A percentile compares a stretch with the other conserved stretches of the same genome.
phyloP scores from a whole-genome alignment of 148 eudicot genomes.

The Amaranthus palmeri region DNA sequence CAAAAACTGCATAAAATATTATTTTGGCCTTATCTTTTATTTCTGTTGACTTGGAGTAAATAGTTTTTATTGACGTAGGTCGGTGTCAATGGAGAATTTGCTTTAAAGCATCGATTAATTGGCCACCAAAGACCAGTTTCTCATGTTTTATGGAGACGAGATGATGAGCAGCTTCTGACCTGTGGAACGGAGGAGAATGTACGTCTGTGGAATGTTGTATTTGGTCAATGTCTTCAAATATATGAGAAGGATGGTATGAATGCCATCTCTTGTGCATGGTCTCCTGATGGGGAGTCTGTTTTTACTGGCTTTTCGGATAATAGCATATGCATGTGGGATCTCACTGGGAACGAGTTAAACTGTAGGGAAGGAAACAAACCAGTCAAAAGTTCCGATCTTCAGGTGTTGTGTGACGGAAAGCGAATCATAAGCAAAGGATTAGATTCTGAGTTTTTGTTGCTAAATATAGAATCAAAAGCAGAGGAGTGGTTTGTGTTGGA shows the following conservation, averaged over 20 bases:
- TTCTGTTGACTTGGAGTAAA: no score
- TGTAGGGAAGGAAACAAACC: slow-evolving; percentile 67
- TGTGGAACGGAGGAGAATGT: slow-evolving; percentile 69
- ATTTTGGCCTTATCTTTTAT: no score
- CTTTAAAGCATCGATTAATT: slow-evolving; percentile 43
- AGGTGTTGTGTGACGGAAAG: slow-evolving; percentile 52
- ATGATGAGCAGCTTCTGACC: slow-evolving; percentile 69
- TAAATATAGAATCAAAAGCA: slow-evolving; percentile 50
- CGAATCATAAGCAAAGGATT: slow-evolving; percentile 56
- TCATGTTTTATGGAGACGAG: slow-evolving; percentile 68
- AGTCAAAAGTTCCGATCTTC: slow-evolving; percentile 60
- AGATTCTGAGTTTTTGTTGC: slow-evolving; percentile 41
- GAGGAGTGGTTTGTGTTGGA: slow-evolving; percentile 68
- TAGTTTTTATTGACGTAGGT: slow-evolving; percentile 31
- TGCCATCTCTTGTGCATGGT: slow-evolving; percentile 78
- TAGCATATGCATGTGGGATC: slow-evolving; percentile 74
- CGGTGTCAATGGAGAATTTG: slow-evolving; percentile 35
- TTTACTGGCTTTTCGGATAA: slow-evolving; percentile 62
- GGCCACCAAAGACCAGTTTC: slow-evolving; percentile 75
- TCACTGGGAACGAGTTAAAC: slow-evolving; percentile 65
- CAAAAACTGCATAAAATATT: no score
- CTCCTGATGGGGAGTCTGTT: slow-evolving; percentile 57
- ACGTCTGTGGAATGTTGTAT: slow-evolving; percentile 64
- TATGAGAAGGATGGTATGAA: slow-evolving; percentile 58
- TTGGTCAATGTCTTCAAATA: slow-evolving; percentile 69